Percentiles rank a stretch among this genome's conserved stretches.
Evolutionary conservation across 2,329 filamentous ascomycete genomes (phyloP).

Genomic region (Diaporthe ilicicola): DNA sequence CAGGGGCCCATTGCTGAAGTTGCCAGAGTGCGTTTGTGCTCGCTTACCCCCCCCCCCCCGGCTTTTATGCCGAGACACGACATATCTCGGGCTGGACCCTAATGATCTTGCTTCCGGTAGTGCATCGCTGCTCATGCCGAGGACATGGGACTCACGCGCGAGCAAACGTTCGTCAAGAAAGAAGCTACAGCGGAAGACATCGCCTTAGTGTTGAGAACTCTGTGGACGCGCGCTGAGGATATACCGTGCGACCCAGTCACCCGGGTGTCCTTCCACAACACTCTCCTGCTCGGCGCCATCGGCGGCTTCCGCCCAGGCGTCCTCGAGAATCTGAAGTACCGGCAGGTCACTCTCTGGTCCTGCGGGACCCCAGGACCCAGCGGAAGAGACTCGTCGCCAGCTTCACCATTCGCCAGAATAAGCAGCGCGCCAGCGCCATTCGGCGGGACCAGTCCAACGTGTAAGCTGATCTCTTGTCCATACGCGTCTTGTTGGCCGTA

Average conservation of each 20-base stretch:
- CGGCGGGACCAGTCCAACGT: neutral
- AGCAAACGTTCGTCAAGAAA: neutral
- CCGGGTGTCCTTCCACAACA: neutral
- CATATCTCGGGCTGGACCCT: no score
- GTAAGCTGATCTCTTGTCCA: neutral
- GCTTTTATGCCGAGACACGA: no score
- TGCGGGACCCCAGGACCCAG: neutral
- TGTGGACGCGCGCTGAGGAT: neutral
- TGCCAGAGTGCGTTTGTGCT: no score
- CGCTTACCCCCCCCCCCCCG: no score
- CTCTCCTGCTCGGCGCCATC: neutral
- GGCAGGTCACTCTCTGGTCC: neutral
- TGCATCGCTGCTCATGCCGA: neutral
- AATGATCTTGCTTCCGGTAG: neutral
- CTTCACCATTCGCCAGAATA: neutral
- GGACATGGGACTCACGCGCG: neutral
- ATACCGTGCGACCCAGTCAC: neutral
- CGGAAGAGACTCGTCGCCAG: neutral
- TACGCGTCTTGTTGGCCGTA: neutral
- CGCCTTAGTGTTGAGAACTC: neutral
- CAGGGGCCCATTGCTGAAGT: no score
- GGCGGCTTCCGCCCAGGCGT: neutral
- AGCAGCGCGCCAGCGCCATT: neutral
- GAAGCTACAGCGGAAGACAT: neutral
- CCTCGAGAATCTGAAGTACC: neutral